Base-by-base conservation (phyloP, 768 basidiomycete genomes). In the Antrodiella citrinella region DNA sequence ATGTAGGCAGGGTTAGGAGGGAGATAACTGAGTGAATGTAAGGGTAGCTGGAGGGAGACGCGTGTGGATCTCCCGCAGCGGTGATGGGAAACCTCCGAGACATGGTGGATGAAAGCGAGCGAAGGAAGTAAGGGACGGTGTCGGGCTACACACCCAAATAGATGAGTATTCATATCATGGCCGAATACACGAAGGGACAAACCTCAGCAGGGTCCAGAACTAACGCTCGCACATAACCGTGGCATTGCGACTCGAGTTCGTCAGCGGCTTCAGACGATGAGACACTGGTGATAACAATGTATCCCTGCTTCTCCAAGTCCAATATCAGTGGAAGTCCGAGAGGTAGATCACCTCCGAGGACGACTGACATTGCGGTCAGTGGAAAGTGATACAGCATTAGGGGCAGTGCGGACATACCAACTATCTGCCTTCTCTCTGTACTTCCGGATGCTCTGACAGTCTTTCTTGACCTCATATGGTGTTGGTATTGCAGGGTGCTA, bases 131-230 rank as follows among this genome's bases (percentile, higher is more conserved):
- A 0, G 81, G 75, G 45, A 90, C 74, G 2, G 82, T 82, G 2
- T 76, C 80, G 25, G 84, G 82, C 90, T 92, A 51, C 38, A 11
- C 5, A 19, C 12, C n/a, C n/a, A n/a, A n/a, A n/a, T n/a, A n/a
- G n/a, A n/a, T n/a, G n/a, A 5, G 23, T 41, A 23, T 3, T 19
- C 30, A 35, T 7, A 7, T 35, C 30, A 35, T 35, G 30, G 7
- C 15, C 30, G 45, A 30, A 23, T 21, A 26, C 43, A 19, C 47
- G 30, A 12, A 48, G 9, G 10, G 39, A 55, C 73, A 40, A 59
- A 86, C 91, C 74, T 91, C 83, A 47, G 71, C 72, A 0, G 90
- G 84, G 65, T 93, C 84, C 38, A 93, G 76, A 24, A 93, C 81
- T 50, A 92, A 76, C 0, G 84, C 90, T 46, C 84, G 82, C 50